Percentiles rank a stretch among this genome's conserved stretches.
Evolutionary conservation across 768 basidiomycete species (phyloP).

Genomic region (Fomitopsis serialis): DNA sequence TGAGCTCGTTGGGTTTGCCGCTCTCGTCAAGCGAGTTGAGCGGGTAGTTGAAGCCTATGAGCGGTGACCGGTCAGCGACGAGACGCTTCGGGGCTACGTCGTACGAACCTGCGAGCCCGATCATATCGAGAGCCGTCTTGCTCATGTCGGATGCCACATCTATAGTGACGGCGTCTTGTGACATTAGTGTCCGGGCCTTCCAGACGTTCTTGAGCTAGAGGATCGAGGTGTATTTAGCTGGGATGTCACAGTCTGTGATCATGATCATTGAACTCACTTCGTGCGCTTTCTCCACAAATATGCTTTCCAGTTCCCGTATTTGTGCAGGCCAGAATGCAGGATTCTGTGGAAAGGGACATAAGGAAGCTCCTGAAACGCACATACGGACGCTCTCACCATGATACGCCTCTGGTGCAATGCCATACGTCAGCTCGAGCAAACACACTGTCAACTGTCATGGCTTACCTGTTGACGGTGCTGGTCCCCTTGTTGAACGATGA

Average conservation of each 20-base stretch:
- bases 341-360: constrained; percentile 32
- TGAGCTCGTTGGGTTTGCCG: constrained; percentile 25
- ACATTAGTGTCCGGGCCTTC: constrained; percentile 9
- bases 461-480: constrained; percentile 36
- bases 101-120: constrained; percentile 2
- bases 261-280: constrained; percentile 29
- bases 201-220: constrained; percentile 9
- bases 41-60: constrained; percentile 28
- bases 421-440: too few relatives aligned
- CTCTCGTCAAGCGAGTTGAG: constrained; percentile 26
- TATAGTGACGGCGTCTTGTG: constrained; percentile 24
- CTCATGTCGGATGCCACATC: constrained; percentile 17
- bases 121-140: constrained; percentile 11
- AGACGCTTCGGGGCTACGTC: background rate
- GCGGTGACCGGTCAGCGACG: background rate
- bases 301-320: constrained; percentile 49
- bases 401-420: background rate
- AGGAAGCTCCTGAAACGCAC: background rate
- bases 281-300: constrained; percentile 51
- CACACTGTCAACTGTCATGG: background rate
- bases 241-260: background rate
- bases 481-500: constrained; percentile 12
- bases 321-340: constrained; percentile 62
- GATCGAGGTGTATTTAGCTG: too few relatives aligned
- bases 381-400: background rate